phyloP scores from a whole-genome alignment of 371 early-diverging fungal species.

The Syncephalastrum monosporum region DNA sequence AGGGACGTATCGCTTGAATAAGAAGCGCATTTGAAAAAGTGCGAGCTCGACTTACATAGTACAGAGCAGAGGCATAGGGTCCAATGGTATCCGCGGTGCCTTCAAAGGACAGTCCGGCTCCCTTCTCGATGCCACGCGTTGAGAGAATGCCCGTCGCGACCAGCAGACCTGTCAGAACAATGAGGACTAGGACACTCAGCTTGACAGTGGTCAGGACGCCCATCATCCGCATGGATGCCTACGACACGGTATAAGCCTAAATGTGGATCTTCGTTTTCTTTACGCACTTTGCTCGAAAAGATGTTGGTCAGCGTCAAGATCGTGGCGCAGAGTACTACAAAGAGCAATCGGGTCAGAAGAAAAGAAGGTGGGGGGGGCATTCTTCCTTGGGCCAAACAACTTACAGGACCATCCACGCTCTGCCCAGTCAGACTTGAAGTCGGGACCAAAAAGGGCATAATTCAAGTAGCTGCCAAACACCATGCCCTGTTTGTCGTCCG shows the following conservation, averaged over 20 bases:
- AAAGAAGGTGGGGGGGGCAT: not conserved
- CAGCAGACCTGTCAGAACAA: slow-evolving; percentile 27
- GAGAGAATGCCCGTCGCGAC: slow-evolving; percentile 22
- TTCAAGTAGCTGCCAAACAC: slow-evolving; percentile 46
- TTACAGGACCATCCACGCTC: slow-evolving; percentile 43
- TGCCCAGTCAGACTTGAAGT: slow-evolving; percentile 26
- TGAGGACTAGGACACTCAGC: slow-evolving; percentile 23
- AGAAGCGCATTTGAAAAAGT: not conserved
- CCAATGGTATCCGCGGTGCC: slow-evolving; percentile 29
- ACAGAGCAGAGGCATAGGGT: slow-evolving; percentile 44
- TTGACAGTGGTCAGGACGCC: slow-evolving; percentile 29
- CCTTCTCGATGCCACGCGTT: slow-evolving; percentile 25
- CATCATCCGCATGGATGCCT: slow-evolving; percentile 30
- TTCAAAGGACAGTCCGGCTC: slow-evolving; percentile 32
- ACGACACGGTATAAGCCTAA: not conserved
- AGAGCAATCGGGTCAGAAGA: not conserved
- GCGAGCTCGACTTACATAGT: slow-evolving; percentile 24
- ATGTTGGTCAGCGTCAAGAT: slow-evolving; percentile 25
- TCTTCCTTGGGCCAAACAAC: not conserved
- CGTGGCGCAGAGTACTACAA: slow-evolving; percentile 31
- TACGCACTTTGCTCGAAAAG: slow-evolving; percentile 23
- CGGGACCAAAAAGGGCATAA: slow-evolving; percentile 36
- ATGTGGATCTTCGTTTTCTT: not conserved
- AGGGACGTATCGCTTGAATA: not conserved
- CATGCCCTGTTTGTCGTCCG: slow-evolving; percentile 14